phyloP scores from a whole-genome alignment of 495 filamentous ascomycete genomes.

The Xylaria palmicola region DNA sequence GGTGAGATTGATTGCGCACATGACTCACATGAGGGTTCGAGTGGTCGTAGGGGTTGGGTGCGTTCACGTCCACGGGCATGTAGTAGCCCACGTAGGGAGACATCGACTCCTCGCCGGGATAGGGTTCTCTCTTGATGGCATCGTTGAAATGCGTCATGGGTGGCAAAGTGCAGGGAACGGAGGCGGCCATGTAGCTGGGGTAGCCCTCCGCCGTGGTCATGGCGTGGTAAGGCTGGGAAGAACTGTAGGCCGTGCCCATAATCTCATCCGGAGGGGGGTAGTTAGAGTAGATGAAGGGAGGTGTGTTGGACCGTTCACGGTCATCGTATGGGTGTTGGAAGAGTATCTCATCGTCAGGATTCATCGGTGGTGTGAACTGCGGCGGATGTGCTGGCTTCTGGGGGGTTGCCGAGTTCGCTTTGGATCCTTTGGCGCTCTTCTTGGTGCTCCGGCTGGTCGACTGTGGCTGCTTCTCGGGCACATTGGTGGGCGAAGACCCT shows the following conservation, averaged over 20 bases:
- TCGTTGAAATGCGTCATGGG: constrained; percentile 63
- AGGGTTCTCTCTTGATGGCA: constrained; percentile 58
- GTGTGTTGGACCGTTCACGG: constrained; percentile 66
- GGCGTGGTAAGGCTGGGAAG: constrained; percentile 61
- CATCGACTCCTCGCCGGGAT: constrained; percentile 64
- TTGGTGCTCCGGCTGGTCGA: constrained; percentile 47
- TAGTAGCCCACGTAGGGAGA: constrained; percentile 77
- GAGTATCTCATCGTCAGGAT: constrained; percentile 49
- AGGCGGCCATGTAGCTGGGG: constrained; percentile 59
- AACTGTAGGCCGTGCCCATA: constrained; percentile 61
- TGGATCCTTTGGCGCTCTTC: constrained; percentile 48
- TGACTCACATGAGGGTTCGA: constrained; percentile 70
- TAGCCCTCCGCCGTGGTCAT: constrained; percentile 64
- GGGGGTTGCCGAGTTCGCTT: constrained; percentile 31
- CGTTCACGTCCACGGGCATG: constrained; percentile 71
- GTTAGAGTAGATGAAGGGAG: constrained; percentile 63
- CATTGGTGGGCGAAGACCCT: constrained; percentile 46
- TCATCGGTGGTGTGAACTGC: constrained; percentile 64
- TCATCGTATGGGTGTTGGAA: constrained; percentile 46
- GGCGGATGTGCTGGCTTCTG: constrained; percentile 58
- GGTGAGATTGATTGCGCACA: constrained; percentile 36
- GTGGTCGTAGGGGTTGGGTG: constrained; percentile 56
- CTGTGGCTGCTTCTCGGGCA: constrained; percentile 51
- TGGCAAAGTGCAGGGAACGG: constrained; percentile 60
- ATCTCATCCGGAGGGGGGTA: constrained; percentile 69